Evolutionary conservation across 148 eudicot species (phyloP).

Genomic region (Simmondsia chinensis): DNA sequence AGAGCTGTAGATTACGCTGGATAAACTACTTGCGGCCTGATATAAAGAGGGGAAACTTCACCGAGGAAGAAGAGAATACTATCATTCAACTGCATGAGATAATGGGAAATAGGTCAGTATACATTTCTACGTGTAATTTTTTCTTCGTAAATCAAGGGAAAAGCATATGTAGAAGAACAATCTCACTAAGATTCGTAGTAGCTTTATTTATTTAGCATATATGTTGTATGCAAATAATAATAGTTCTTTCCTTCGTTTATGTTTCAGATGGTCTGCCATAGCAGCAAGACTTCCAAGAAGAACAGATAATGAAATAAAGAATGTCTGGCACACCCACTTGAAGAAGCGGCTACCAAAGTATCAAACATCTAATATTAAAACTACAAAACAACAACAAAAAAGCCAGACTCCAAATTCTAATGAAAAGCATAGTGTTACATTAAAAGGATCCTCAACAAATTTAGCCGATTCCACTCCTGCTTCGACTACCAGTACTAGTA

Average conservation of each 20-base stretch:
- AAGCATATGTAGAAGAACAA: no score
- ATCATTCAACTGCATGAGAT: conserved; percentile 52
- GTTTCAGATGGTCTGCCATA: conserved; percentile 68
- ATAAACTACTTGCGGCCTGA: conserved; percentile 61
- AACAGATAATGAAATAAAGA: conserved; percentile 76
- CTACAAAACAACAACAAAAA: no score
- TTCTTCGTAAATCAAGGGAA: no score
- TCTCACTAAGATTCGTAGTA: no score
- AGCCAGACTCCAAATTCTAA: conserved; percentile 4
- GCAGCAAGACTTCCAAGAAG: conserved; percentile 74
- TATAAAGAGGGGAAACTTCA: conserved; percentile 68
- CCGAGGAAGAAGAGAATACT: conserved; percentile 56
- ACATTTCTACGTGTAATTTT: no score
- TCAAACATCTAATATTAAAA: no score
- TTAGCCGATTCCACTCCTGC: no score
- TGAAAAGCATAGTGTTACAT: no score
- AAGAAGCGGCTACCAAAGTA: conserved; percentile 47
- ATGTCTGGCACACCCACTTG: conserved; percentile 78
- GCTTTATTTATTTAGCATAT: not conserved
- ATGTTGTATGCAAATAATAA: not conserved
- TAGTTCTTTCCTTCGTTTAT: not conserved
- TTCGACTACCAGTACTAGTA: no score
- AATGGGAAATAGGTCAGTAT: conserved; percentile 71
- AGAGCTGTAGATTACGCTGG: conserved; percentile 80
- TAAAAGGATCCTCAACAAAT: no score